Evolutionary conservation across 441 rosid genomes (phyloP), one percentile per base, ranked within the genome.

Genomic region (Croton laevigatus): DNA sequence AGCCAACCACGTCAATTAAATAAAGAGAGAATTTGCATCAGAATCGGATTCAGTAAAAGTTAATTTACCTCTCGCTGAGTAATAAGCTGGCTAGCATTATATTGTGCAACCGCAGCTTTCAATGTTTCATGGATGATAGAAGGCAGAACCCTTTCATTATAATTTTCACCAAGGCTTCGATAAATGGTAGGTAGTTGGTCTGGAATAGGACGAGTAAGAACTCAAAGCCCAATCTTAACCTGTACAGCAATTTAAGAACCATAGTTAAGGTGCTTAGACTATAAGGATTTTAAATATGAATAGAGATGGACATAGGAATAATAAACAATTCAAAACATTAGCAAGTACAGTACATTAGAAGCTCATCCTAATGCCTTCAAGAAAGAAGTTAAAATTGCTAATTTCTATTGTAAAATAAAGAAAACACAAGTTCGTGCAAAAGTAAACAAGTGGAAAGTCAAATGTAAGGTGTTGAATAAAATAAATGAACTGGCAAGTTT

Each of bases 221-320:
- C 98, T 74, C 97, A 87, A 71, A 93, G 97, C 71, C 96, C 98
- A 81, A 93, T 93, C 80, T 81, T 91, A 61, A 93, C 98, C 98
- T 88, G 75, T 72, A 48, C 20, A 77, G 65, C 54, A 57, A 63
- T 55, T 49, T 37, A 64, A 58, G 58, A 54, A 48, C 42, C 16
- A 58, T 22, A 12, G 16, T 45, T 46, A 42, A 8, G 37, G 44
- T n/a, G 32, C 2, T 40, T 6, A 32, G 14, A 5, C 27, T 59
- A 4, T 20, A 57, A 58, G 19, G n/a, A 19, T 12, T 65, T 20
- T 17, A 10, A 13, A 58, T 11, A 66, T 46, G 38, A 12, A 48
- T 11, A 22, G 19, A 34, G 37, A 55, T 14, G 36, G 45, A 59
- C 8, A 57, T 12, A 44, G 42, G 38, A 40, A 23, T 14, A n/a